Base-by-base conservation (phyloP, 108 stramenopile genomes). In the Heterococcus sp. region DNA sequence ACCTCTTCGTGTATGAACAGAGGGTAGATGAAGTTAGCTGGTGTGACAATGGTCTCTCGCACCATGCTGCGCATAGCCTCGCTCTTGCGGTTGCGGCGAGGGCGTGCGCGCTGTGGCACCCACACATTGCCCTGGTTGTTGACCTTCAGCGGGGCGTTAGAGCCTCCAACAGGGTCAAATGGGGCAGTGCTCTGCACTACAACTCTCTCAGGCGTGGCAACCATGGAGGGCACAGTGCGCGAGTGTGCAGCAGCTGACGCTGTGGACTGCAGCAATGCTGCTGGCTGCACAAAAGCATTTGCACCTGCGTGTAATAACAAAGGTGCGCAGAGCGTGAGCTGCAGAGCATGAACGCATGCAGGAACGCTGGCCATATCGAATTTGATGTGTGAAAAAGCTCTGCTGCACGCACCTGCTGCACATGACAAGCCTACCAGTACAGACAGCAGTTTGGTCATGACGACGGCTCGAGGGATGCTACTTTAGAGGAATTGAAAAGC, bases 1-100 rank as follows among this genome's bases (percentile, higher is more conserved):
- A 69, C 84, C 84, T 95, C 93, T 33, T 98, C 97, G 85, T 96
- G 95, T 72, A 98, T 98, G 87, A 98, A 98, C 2, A 98, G 92
- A 38, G 97, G 97, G 82, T 96, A 96, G 68, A 98, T 96, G 84
- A 98, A 95, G 84, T 98, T 95, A 66, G 91, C 86, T 29, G 95
- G 95, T 2, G 94, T 93, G 40, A 98, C 93, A 78, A 95, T 91
- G 77, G 89, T 93, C 84, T 98, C 97, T n/a, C 95, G 89, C 5
- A 98, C 95, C 95, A 98, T 95, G 65, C 88, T 86, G 28, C 97
- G 93, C 46, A 98, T 84, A 35, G 93, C 91, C 27, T 93, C 85
- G 63, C 88, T 93, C 90, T 98, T 98, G 4, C 95, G 91, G 89
- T 96, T 98, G 35, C 97, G 93, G 72, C 97, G 92, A 63, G 97